Evolutionary conservation across 2,329 filamentous ascomycete genomes (phyloP), one percentile per base, ranked within the genome.

Genomic region (Xylariaceae sp.): DNA sequence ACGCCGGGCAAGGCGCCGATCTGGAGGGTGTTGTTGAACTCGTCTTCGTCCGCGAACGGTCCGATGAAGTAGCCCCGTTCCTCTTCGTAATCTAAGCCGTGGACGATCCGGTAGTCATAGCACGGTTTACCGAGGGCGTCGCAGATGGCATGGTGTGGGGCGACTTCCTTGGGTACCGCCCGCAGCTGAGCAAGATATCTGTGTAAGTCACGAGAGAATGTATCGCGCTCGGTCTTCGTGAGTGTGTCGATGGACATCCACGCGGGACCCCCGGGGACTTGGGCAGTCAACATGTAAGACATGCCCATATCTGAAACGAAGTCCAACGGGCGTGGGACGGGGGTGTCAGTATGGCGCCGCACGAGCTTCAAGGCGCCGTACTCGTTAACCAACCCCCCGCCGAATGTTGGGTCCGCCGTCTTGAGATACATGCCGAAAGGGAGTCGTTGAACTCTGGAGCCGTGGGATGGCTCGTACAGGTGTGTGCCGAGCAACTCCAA

Each of bases 371-470:
- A 27, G 21, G 43, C 39, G 11, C 27, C 21, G 34, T 36, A 36
- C 39, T 45, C 43, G 30, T 45, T 45, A 33, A 28, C 31, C 17
- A 45, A 31, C n/a, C 19, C 23, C 4, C 28, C 24, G 14, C 34
- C 34, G 5, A 29, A 13, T 21, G 23, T 17, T 24, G 30, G 30
- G 23, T 26, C 28, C 26, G 12, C 23, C 13, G 17, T 30, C 40
- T 48, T 52, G 23, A 48, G 13, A 26, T 50, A 48, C 24, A 52
- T 35, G 3, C 50, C 48, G 31, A 51, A 48, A 5, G 48, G 48
- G 24, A 52, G 36, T 9, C 31, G 38, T 36, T 51, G 50, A 14
- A 50, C 48, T 1, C 43, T 31, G 11, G 44, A 19, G 31, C 43
- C 47, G 26, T 13, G 28, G 14, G 38, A 40, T 21, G 34, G 16